Conservation (phyloP, 495 filamentous ascomycete species). For the Neurospora cerealis region DNA sequence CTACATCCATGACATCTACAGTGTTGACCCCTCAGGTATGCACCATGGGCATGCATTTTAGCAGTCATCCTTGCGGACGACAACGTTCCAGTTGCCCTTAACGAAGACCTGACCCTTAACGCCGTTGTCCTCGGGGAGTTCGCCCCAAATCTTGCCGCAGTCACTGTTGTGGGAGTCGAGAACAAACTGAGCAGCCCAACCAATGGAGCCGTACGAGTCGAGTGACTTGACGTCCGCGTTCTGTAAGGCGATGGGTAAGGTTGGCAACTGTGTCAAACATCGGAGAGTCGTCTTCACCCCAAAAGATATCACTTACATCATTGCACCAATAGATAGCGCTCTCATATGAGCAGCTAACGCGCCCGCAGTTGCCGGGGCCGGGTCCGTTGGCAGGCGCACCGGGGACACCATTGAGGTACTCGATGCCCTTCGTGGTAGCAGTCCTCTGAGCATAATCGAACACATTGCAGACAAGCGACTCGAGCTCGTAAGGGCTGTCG, state of each 20-base stretch:
- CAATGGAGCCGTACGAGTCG: not conserved
- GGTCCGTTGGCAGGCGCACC: constrained; percentile 9
- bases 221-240: not conserved
- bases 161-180: not conserved
- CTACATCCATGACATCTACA: not conserved
- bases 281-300: not conserved
- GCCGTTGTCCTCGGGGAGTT: not conserved
- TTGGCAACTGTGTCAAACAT: not conserved
- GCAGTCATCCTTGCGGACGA: not conserved
- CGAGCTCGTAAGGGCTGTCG: not conserved
- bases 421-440: constrained; percentile 12
- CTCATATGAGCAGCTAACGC: constrained; percentile 14
- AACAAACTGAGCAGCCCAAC: not conserved
- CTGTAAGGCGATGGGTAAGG: not conserved
- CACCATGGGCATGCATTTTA: not conserved
- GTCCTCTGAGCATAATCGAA: not conserved
- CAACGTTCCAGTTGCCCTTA: not conserved
- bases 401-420: constrained; percentile 6
- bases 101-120: not conserved
- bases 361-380: constrained; percentile 15
- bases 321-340: constrained; percentile 23
- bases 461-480: not conserved
- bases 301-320: constrained; percentile 8
- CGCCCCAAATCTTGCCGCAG: not conserved
- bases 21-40: not conserved